Evolutionary conservation across 495 filamentous ascomycete species (phyloP), one percentile per base, ranked within the genome.

Genomic region (Neurospora sp.): DNA sequence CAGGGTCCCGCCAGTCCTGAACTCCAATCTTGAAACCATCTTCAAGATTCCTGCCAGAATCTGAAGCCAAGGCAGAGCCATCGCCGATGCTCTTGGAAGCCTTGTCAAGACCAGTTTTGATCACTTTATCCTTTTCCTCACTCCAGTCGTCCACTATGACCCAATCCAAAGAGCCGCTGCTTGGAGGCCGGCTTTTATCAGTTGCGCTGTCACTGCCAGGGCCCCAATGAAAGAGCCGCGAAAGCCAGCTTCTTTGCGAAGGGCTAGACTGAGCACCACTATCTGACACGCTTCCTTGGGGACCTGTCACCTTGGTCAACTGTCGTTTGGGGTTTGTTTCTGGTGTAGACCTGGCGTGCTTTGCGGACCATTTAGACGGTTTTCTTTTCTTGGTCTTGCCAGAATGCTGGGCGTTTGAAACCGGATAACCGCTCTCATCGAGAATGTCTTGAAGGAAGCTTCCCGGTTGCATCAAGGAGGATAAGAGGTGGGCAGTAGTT

Each of bases 401-500:
- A 3, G 81, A 82, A 74, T 84, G 85, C 76, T 82, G 85, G 48
- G 82, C 86, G 79, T 84, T 89, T 75, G 82, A 76, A 38, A 77
- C 72, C 39, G 81, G 85, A 43, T 86, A 83, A 2, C 85, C 85
- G 72, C 82, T 86, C 62, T 88, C 88, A 69, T 88, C 88, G 13
- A 88, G 76, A 15, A 80, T 83, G 42, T 87, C 82, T 72, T 88
- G 86, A n/a, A 86, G 84, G 59, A 86, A 86, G 71, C 86, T 87
- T 73, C 90, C 91, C 8, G 88, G 88, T 40, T 93, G 93, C 73
- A 96, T 90, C 69, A 99, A 87, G 5, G 95, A 94, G 2, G 96
- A 97, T 7, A 99, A 86, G 21, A 99, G 85, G 79, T 97, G 94
- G 3, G 96, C 96, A 9, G 94, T 98, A 6, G 93, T 99, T 76